Conservation (phyloP, 192 early-diverging fungal genomes). For the Umbelopsis sp. region DNA sequence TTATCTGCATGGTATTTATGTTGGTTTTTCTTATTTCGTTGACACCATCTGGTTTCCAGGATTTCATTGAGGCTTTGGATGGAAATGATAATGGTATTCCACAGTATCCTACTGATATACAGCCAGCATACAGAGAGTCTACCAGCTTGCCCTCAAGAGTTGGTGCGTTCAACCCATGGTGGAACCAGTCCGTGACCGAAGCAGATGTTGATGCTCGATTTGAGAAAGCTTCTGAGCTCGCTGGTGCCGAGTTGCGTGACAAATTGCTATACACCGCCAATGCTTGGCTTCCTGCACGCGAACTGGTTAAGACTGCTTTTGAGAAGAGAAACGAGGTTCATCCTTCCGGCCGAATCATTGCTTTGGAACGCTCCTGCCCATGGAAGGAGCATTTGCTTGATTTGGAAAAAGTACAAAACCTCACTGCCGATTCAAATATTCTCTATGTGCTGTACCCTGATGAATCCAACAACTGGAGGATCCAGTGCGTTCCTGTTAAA, state of each 20-base stretch:
- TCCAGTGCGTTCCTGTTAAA: constrained; percentile 70
- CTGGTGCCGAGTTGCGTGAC: constrained; percentile 76
- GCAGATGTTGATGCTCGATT: constrained; percentile 70
- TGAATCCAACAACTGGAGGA: constrained; percentile 67
- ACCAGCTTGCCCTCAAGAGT: constrained; percentile 86
- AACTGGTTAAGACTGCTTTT: constrained; percentile 79
- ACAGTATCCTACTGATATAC: constrained; percentile 79
- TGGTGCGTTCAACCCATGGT: constrained; percentile 88
- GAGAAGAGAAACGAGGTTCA: constrained; percentile 59
- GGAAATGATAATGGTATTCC: constrained; percentile 94
- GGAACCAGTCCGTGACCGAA: constrained; percentile 80
- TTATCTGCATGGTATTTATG: not conserved
- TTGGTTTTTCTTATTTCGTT: not conserved
- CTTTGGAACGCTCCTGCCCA: constrained; percentile 84
- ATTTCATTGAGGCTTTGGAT: constrained; percentile 80
- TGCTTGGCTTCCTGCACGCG: constrained; percentile 88
- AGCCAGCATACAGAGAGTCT: constrained; percentile 79
- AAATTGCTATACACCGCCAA: constrained; percentile 70
- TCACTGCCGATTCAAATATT: constrained; percentile 55
- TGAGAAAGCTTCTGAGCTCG: constrained; percentile 67
- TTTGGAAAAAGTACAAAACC: constrained; percentile 61
- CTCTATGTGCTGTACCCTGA: constrained; percentile 84
- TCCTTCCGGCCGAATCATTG: constrained; percentile 75
- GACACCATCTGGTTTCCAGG: constrained; percentile 13
- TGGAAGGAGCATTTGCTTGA: constrained; percentile 92